Evolutionary conservation across 1,284 basidiomycete genomes (phyloP).

Genomic region (Meripilus lineatus): DNA sequence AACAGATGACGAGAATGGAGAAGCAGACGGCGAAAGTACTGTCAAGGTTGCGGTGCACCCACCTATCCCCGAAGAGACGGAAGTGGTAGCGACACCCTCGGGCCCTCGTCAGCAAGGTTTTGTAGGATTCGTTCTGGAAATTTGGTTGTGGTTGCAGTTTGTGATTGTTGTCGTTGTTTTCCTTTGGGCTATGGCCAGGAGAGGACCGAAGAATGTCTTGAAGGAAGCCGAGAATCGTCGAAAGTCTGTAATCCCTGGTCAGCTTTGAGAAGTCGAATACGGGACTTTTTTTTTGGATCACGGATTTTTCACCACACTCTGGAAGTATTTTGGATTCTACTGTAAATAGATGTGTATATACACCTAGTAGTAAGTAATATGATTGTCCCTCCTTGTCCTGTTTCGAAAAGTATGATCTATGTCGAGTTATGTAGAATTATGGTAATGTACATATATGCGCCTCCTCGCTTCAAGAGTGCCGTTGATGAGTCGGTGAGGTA

Average conservation of each 20-base stretch:
- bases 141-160: constrained; percentile 81
- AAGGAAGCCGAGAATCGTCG: constrained; percentile 41
- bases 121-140: constrained; percentile 52
- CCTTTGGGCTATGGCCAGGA: constrained; percentile 70
- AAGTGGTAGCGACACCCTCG: constrained; percentile 12
- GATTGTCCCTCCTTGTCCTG: no score
- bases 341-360: no score
- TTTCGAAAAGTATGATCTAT: no score
- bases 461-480: no score
- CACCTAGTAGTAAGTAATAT: no score
- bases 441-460: no score
- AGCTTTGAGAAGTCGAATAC: not conserved
- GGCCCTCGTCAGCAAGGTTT: constrained; percentile 31
- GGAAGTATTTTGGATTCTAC: no score
- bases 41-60: not conserved
- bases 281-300: not conserved
- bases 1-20: constrained; percentile 1
- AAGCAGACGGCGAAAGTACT: not conserved
- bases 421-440: no score
- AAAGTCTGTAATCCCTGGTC: constrained; percentile 8
- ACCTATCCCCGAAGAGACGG: not conserved
- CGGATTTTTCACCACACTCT: no score
- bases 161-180: constrained; percentile 66
- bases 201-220: constrained; percentile 66
- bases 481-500: no score